phyloP scores from a whole-genome alignment of 108 stramenopile genomes.

The Cyclotella cryptica region DNA sequence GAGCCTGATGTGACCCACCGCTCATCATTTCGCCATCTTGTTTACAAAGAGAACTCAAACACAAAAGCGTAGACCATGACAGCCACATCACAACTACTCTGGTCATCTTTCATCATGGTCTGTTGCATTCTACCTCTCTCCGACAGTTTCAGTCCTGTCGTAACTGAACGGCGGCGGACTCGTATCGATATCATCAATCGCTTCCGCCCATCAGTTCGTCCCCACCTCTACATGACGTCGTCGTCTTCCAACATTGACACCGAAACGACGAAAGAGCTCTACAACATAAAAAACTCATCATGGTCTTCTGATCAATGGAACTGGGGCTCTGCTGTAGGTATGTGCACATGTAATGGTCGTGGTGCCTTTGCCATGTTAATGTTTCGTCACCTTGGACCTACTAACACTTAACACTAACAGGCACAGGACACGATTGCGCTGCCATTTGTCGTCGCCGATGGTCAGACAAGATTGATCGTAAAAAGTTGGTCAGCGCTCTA shows the following conservation, averaged over 20 bases:
- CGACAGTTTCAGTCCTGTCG: background rate
- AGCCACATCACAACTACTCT: background rate
- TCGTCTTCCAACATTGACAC: constrained; percentile 13
- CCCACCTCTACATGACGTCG: constrained; percentile 19
- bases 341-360: background rate
- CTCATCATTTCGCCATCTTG: too few relatives aligned
- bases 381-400: background rate
- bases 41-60: background rate
- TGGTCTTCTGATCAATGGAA: constrained; percentile 82
- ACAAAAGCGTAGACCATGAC: background rate
- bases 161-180: too few relatives aligned
- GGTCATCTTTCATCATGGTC: background rate
- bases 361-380: background rate
- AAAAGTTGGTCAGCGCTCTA: constrained; percentile 56
- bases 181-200: background rate
- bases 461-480: constrained; percentile 44
- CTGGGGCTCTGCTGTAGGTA: constrained; percentile 75
- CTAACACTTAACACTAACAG: background rate
- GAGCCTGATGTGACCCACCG: too few relatives aligned
- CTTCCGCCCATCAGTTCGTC: background rate
- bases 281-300: constrained; percentile 70
- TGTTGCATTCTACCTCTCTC: background rate
- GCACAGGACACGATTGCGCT: constrained; percentile 88
- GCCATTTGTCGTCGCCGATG: constrained; percentile 72
- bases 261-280: constrained; percentile 58